Evolutionary conservation across 208 protist genomes (phyloP).

Genomic region (Wallacemonas sp.): DNA sequence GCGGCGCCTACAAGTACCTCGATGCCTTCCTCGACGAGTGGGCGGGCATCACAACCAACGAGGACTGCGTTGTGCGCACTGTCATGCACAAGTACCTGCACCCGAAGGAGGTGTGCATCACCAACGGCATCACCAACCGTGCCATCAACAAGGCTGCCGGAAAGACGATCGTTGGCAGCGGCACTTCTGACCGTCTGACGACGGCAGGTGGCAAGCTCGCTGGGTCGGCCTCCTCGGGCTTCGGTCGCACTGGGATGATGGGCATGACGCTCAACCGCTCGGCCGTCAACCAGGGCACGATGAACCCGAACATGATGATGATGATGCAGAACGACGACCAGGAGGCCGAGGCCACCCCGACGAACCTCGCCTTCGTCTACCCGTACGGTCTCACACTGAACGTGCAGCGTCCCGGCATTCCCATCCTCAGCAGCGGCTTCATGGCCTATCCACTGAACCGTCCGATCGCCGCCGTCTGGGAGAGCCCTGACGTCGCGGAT

Average conservation of each 20-base stretch:
- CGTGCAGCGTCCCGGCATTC: slow-evolving; percentile 92
- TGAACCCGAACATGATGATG: slow-evolving; percentile 39
- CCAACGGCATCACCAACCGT: slow-evolving; percentile 94
- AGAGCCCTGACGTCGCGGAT: slow-evolving; percentile 67
- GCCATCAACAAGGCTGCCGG: slow-evolving; percentile 93
- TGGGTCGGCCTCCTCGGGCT: slow-evolving; percentile 5
- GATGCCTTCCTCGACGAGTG: slow-evolving; percentile 83
- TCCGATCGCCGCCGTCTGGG: slow-evolving; percentile 87
- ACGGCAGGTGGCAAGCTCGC: slow-evolving; percentile 1
- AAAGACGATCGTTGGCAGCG: slow-evolving; percentile 74
- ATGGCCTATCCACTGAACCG: slow-evolving; percentile 96
- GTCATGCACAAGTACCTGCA: slow-evolving; percentile 96
- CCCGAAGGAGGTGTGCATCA: slow-evolving; percentile 95
- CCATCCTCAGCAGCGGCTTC: slow-evolving; percentile 94
- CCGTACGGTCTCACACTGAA: slow-evolving; percentile 95
- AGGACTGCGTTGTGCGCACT: slow-evolving; percentile 94
- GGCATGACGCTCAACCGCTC: slow-evolving; percentile 69
- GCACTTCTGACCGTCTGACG: slow-evolving; percentile 11
- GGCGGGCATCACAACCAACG: slow-evolving; percentile 93
- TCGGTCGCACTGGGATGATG: slow-evolving; percentile 21
- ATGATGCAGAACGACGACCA: slow-evolving; percentile 26
- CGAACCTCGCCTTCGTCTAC: slow-evolving; percentile 92
- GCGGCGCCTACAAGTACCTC: slow-evolving; percentile 80
- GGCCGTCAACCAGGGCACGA: slow-evolving; percentile 26
- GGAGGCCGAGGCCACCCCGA: slow-evolving; percentile 42